Percentiles rank a stretch among this genome's conserved stretches.
These are phyloP conservation scores for Fusarium newnesense DNA, from an alignment of 2,329 filamentous ascomycete genomes.

Conservation along the genomic window DNA sequence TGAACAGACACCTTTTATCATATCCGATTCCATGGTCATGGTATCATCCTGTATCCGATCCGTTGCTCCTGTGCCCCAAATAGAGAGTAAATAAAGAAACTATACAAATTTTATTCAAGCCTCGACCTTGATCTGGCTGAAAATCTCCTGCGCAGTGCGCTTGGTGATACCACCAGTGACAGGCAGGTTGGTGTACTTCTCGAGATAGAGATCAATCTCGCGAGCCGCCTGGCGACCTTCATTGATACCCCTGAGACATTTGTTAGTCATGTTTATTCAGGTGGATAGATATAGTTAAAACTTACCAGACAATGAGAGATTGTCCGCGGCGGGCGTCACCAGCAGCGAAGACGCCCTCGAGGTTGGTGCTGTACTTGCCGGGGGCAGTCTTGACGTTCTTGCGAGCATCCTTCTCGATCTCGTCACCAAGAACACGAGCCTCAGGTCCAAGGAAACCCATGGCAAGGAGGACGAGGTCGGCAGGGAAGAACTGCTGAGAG, in stretches of 20 bases:
- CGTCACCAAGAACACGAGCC: conserved; percentile 85
- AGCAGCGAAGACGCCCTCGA: conserved; percentile 90
- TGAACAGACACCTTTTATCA: conserved; percentile 7
- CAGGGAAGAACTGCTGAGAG: conserved; percentile 94
- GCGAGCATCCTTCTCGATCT: conserved; percentile 88
- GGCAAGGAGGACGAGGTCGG: conserved; percentile 90
- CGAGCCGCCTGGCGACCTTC: conserved; percentile 93
- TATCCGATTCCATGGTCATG: conserved; percentile 24
- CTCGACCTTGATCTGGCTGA: conserved; percentile 50
- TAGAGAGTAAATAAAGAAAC: not conserved
- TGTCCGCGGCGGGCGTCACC: conserved; percentile 96
- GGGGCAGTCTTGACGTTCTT: conserved; percentile 96
- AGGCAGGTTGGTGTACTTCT: conserved; percentile 81
- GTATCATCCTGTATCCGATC: conserved; percentile 25
- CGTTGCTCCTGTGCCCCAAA: conserved; percentile 29
- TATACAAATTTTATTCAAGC: conserved; percentile 23
- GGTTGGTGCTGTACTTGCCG: conserved; percentile 88
- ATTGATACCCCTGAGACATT: conserved; percentile 81
- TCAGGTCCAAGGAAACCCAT: conserved; percentile 98
- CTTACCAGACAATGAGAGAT: conserved; percentile 94
- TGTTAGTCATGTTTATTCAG: not conserved
- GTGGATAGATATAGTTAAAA: conserved; percentile 26
- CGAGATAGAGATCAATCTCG: conserved; percentile 90
- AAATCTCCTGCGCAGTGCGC: conserved; percentile 77
- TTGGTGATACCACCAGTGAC: conserved; percentile 95